phyloP scores from a whole-genome alignment of 345 rosid species.

The Melaleuca alternifolia region DNA sequence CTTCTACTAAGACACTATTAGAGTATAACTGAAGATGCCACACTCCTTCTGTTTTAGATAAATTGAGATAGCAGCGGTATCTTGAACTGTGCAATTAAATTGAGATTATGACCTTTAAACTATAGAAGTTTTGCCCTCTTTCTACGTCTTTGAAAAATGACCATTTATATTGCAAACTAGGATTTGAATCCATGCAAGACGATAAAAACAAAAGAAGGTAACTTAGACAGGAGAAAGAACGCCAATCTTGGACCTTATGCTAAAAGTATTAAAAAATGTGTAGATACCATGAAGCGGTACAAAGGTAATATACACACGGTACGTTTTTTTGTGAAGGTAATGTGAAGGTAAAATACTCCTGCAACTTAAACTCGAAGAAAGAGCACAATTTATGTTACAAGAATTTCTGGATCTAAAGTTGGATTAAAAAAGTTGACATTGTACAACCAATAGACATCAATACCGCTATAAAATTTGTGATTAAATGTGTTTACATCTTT shows the following conservation, averaged over 20 bases:
- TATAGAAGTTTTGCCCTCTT: too few relatives aligned
- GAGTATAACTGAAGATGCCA: not conserved
- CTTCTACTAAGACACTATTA: not conserved
- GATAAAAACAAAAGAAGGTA: not conserved
- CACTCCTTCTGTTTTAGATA: not conserved
- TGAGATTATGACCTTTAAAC: too few relatives aligned
- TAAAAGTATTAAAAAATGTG: not conserved
- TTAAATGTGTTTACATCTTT: not conserved
- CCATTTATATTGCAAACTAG: too few relatives aligned
- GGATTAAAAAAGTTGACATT: not conserved
- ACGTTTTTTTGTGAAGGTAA: too few relatives aligned
- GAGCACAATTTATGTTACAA: not conserved
- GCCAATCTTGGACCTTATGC: not conserved
- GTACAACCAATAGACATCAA: not conserved
- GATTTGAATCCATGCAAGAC: not conserved
- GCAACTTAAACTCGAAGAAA: not conserved
- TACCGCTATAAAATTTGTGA: not conserved
- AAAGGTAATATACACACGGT: not conserved
- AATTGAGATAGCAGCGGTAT: too few relatives aligned
- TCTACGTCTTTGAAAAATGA: too few relatives aligned
- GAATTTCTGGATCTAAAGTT: not conserved
- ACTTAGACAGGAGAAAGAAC: not conserved
- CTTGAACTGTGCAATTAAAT: too few relatives aligned
- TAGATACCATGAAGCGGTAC: not conserved
- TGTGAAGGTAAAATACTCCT: not conserved